These are phyloP conservation scores for Suillus discolor DNA, from an alignment of 768 basidiomycete species.

Conservation along the genomic window DNA sequence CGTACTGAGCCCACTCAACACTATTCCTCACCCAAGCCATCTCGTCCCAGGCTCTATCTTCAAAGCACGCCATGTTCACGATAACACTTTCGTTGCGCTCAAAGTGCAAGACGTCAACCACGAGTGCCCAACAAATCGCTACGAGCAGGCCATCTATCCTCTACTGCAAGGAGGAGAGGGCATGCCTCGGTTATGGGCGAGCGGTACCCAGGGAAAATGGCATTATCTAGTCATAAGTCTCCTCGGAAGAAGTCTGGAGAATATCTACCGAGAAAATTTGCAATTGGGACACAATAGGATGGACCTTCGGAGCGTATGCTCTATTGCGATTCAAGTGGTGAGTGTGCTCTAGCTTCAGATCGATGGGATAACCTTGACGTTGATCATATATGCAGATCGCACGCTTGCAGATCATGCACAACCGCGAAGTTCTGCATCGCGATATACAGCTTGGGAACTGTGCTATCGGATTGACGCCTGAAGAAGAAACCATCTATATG, in stretches of 20 bases:
- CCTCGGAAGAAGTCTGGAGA: conserved; percentile 71
- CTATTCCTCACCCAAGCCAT: conserved; percentile 8
- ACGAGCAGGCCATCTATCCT: conserved; percentile 72
- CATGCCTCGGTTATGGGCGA: conserved; percentile 72
- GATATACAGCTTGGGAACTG: conserved; percentile 84
- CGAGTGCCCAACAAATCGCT: conserved; percentile 75
- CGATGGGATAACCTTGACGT: conserved; percentile 9
- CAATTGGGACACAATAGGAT: conserved; percentile 50
- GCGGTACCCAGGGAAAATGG: conserved; percentile 59
- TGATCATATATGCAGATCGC: conserved; percentile 51
- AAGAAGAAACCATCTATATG: conserved; percentile 70
- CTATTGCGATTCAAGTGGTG: conserved; percentile 78
- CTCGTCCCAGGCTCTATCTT: conserved; percentile 67
- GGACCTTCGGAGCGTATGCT: conserved; percentile 73
- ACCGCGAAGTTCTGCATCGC: conserved; percentile 70
- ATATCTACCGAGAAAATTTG: conserved; percentile 49
- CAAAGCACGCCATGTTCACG: conserved; percentile 59
- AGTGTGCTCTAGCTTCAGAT: conserved; percentile 26
- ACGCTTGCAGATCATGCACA: conserved; percentile 77
- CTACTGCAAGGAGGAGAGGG: conserved; percentile 70
- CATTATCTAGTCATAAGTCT: conserved; percentile 79
- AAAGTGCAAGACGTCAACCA: conserved; percentile 73
- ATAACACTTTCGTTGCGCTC: conserved; percentile 62
- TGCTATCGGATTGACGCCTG: conserved; percentile 59
- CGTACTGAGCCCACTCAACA: conserved; percentile 17